phyloP scores from a whole-genome alignment of 2,329 filamentous ascomycete genomes.

The Diplodia intermedia region DNA sequence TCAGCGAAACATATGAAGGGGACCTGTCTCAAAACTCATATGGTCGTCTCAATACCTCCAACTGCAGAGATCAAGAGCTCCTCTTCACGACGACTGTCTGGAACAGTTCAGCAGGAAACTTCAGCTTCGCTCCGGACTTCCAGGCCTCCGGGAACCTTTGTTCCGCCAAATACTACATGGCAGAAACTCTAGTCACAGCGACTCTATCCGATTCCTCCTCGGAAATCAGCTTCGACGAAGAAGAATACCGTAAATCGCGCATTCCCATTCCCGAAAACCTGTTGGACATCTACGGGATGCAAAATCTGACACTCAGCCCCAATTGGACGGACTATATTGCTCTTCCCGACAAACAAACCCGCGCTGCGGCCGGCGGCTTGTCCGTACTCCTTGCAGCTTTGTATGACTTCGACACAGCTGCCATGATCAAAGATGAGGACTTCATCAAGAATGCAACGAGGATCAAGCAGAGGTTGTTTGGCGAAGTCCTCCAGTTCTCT shows the following conservation, averaged over 20 bases:
- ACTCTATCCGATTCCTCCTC: background rate
- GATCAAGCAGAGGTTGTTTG: conserved; percentile 37
- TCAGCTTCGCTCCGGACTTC: background rate
- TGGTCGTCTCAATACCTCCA: too few relatives aligned
- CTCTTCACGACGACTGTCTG: background rate
- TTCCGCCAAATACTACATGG: conserved; percentile 2
- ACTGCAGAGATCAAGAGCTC: background rate
- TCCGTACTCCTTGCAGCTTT: too few relatives aligned
- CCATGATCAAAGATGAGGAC: background rate
- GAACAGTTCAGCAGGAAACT: background rate
- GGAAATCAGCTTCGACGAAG: background rate
- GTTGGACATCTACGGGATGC: background rate
- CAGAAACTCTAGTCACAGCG: background rate
- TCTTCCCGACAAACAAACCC: too few relatives aligned
- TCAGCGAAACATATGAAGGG: too few relatives aligned
- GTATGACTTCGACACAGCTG: too few relatives aligned
- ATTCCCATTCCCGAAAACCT: background rate
- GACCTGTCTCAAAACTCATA: too few relatives aligned
- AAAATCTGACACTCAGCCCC: background rate
- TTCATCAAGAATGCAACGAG: conserved; percentile 22
- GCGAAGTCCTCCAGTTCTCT: conserved; percentile 35
- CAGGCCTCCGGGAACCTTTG: background rate
- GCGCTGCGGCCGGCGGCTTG: too few relatives aligned
- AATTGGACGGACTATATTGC: background rate
- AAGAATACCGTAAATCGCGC: background rate